phyloP scores from a whole-genome alignment of 1,284 basidiomycete species.

The Pisolithus thermaeus region DNA sequence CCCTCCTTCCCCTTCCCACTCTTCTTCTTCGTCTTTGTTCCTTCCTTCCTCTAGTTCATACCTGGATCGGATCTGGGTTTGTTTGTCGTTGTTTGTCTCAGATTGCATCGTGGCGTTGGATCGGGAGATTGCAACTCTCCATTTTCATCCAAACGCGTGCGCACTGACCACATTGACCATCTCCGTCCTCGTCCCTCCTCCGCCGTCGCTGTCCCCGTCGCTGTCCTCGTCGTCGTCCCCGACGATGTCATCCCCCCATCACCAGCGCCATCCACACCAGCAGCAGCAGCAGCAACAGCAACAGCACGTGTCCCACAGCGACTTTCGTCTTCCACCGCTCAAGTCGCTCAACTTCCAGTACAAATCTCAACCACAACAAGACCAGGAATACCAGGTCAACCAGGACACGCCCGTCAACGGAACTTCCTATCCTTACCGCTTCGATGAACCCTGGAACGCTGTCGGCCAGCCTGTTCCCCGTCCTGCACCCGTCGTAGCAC shows the following conservation, averaged over 20 bases:
- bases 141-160: not conserved
- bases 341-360: slow-evolving; percentile 59
- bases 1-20: not conserved
- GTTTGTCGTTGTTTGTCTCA: not conserved
- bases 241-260: slow-evolving; percentile 13
- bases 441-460: slow-evolving; percentile 15
- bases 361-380: slow-evolving; percentile 28
- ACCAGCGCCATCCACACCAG: slow-evolving; percentile 19
- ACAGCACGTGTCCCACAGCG: slow-evolving; percentile 33
- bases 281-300: slow-evolving; percentile 31
- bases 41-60: not conserved
- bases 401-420: slow-evolving; percentile 14
- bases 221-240: slow-evolving; percentile 5
- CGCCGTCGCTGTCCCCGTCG: no score
- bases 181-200: not conserved
- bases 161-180: not conserved
- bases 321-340: slow-evolving; percentile 57
- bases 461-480: no score
- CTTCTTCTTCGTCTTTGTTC: no score
- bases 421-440: slow-evolving; percentile 13
- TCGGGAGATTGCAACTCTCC: not conserved
- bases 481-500: no score
- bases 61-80: not conserved
- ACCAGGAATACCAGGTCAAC: slow-evolving; percentile 18
- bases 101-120: slow-evolving; percentile 1